Conservation (phyloP, 2,329 filamentous ascomycete species). For the Neofusicoccum laricinum region DNA sequence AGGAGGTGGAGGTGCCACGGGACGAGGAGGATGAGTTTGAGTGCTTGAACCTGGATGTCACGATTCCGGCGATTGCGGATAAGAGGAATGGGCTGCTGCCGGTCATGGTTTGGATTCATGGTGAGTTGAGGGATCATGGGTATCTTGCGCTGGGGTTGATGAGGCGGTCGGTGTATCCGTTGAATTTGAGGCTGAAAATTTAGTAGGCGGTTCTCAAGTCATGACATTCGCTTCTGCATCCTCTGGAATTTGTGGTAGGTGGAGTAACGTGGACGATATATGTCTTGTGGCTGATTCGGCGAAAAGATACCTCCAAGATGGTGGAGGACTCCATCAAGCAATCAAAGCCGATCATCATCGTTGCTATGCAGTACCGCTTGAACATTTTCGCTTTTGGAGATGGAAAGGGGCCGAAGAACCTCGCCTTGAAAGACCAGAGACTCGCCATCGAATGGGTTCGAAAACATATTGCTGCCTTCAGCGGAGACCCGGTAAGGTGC, state of each 20-base stretch:
- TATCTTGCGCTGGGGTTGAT: not conserved
- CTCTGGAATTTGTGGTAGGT: conserved; percentile 41
- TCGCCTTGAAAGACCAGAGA: conserved; percentile 37
- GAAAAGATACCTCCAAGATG: not conserved
- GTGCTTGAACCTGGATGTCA: conserved; percentile 45
- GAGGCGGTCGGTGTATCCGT: too few relatives aligned
- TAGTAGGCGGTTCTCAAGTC: conserved; percentile 40
- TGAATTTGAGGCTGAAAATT: not conserved
- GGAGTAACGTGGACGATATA: not conserved
- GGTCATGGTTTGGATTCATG: conserved; percentile 48
- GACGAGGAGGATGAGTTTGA: conserved; percentile 43
- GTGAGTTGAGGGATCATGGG: conserved; percentile 20
- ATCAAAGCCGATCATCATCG: conserved; percentile 40
- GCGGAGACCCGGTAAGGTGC: conserved; percentile 26
- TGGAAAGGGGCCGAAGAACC: conserved; percentile 35
- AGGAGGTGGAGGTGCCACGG: conserved; percentile 23
- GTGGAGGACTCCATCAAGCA: conserved; percentile 30
- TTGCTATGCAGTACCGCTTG: conserved; percentile 44
- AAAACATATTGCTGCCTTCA: conserved; percentile 26
- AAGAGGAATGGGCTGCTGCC: conserved; percentile 26
- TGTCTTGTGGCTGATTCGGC: not conserved
- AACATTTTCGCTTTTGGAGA: conserved; percentile 48
- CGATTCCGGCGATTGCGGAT: conserved; percentile 21
- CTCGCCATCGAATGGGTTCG: conserved; percentile 32
- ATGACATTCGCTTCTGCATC: conserved; percentile 44